Percentiles rank a stretch among this genome's conserved stretches.
Conservation (phyloP, 331 rosid genomes). For the Cucumis variabilis region DNA sequence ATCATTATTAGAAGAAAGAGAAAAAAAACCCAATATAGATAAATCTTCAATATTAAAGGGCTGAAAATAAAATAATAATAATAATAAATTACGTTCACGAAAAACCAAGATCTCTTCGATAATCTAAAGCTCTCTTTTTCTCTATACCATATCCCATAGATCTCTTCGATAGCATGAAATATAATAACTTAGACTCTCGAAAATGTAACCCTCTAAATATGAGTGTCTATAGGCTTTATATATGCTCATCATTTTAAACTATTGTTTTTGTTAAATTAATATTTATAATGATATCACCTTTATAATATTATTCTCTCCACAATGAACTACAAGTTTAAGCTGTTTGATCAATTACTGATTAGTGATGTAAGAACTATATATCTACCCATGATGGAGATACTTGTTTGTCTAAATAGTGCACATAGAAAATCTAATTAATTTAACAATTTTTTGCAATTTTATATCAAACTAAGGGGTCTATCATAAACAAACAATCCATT, state of each 20-base stretch:
- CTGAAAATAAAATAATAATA: neutral
- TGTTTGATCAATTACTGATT: too few species aligned
- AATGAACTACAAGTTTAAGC: too few species aligned
- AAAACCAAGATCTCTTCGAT: neutral
- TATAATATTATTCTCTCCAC: too few species aligned
- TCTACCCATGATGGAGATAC: too few species aligned
- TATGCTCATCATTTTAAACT: too few species aligned
- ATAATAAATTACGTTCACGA: neutral
- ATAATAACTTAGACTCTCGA: neutral
- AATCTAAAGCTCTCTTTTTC: neutral
- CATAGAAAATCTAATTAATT: too few species aligned
- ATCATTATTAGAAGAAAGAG: neutral
- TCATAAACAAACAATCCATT: neutral
- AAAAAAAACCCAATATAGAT: neutral
- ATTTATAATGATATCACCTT: too few species aligned
- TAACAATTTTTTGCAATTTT: too few species aligned
- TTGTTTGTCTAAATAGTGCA: too few species aligned
- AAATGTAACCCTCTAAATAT: neutral
- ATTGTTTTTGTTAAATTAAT: too few species aligned
- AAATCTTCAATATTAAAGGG: neutral
- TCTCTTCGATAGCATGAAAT: neutral
- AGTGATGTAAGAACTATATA: too few species aligned
- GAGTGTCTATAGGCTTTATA: neutral
- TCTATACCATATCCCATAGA: neutral
- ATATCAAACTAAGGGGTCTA: too few species aligned